Evolutionary conservation across 1,284 basidiomycete genomes (phyloP).

Genomic region (Marasmius tenuissimus): DNA sequence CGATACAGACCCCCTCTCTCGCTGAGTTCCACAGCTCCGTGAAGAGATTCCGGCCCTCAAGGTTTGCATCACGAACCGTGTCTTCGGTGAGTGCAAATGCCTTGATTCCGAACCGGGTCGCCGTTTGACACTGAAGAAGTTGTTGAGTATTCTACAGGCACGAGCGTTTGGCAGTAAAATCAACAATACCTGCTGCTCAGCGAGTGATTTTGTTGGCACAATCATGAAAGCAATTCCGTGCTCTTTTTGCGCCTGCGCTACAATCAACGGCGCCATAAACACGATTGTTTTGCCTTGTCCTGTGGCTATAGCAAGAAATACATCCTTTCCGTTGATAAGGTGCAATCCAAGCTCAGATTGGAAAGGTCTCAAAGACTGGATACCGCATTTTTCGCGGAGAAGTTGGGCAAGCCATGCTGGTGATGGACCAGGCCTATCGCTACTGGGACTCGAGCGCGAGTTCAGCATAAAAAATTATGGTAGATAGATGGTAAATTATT

Average conservation of each 20-base stretch:
- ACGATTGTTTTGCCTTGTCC: conserved; percentile 15
- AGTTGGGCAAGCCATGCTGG: conserved; percentile 7
- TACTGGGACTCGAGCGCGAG: no score
- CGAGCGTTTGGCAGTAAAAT: no score
- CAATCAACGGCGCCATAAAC: conserved; percentile 8
- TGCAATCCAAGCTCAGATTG: conserved; percentile 13
- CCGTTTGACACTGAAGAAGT: no score
- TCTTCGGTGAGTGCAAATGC: conserved; percentile 14
- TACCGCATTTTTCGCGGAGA: conserved; percentile 10
- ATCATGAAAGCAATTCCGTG: conserved; percentile 12
- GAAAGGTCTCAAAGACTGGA: not conserved
- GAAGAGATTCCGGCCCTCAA: conserved; percentile 8
- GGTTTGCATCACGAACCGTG: conserved; percentile 7
- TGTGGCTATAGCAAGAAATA: conserved; percentile 14
- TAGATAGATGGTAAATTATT: no score
- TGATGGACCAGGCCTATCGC: not conserved
- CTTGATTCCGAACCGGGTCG: not conserved
- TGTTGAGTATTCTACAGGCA: no score
- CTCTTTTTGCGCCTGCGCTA: conserved; percentile 10
- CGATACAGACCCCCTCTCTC: conserved; percentile 7
- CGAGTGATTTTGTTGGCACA: conserved; percentile 16
- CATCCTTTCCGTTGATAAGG: conserved; percentile 11
- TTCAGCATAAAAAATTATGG: no score
- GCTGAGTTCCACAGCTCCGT: not conserved
- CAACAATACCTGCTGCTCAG: conserved; percentile 7